These are phyloP conservation scores for Atkinsonella hypoxylon DNA, from an alignment of 2,329 filamentous ascomycete species.

Conservation along the genomic window DNA sequence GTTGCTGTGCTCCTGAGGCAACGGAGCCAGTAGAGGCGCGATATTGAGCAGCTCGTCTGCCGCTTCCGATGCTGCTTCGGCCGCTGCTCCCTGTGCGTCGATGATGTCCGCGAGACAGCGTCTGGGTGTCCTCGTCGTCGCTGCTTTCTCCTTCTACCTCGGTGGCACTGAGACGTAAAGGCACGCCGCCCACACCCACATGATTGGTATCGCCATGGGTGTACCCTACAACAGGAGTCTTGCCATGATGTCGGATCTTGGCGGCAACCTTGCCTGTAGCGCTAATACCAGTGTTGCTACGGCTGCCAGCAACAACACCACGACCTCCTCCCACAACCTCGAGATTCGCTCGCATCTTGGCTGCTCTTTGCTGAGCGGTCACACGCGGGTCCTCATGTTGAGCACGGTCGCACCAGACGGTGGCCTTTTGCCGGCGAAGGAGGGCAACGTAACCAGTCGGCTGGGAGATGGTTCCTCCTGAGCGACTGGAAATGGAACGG, in stretches of 20 bases:
- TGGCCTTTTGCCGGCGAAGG: slow-evolving; percentile 94
- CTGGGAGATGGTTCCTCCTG: slow-evolving; percentile 41
- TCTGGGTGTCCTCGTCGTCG: slow-evolving; percentile 53
- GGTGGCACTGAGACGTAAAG: slow-evolving; percentile 83
- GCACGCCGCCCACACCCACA: slow-evolving; percentile 65
- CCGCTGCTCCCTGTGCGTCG: slow-evolving; percentile 65
- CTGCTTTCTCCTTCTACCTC: slow-evolving; percentile 85
- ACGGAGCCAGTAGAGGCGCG: slow-evolving; percentile 37
- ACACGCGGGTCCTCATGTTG: slow-evolving; percentile 85
- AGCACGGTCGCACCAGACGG: slow-evolving; percentile 92
- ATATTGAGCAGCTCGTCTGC: slow-evolving; percentile 35
- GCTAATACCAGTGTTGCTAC: slow-evolving; percentile 52
- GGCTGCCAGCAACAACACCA: slow-evolving; percentile 29
- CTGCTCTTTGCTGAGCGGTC: slow-evolving; percentile 70
- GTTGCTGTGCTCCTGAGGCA: slow-evolving; percentile 30
- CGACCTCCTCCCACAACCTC: slow-evolving; percentile 59
- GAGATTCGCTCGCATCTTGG: slow-evolving; percentile 73
- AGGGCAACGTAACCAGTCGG: slow-evolving; percentile 82
- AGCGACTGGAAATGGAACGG: slow-evolving; percentile 72
- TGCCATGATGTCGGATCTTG: slow-evolving; percentile 83
- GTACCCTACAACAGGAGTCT: slow-evolving; percentile 68
- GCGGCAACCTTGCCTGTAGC: slow-evolving; percentile 56
- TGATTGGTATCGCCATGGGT: slow-evolving; percentile 60
- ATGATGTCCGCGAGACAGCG: slow-evolving; percentile 43
- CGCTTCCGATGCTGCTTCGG: slow-evolving; percentile 52